Evolutionary conservation across 2,329 filamentous ascomycete species (phyloP).

Genomic region (Colletotrichum falcatum): DNA sequence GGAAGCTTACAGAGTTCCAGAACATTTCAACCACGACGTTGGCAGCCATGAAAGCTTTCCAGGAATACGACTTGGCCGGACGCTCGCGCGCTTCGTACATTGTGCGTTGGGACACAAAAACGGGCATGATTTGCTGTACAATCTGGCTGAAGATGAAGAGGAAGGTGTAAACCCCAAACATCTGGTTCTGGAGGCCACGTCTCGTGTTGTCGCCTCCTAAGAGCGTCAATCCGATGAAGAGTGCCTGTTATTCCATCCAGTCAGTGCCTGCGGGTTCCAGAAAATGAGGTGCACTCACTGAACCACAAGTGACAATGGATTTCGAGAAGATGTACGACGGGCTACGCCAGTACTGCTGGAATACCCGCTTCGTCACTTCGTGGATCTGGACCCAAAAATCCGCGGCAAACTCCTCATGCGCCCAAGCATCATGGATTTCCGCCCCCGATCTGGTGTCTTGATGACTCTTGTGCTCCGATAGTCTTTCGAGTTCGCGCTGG

Average conservation of each 20-base stretch:
- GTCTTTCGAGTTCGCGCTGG: conserved; percentile 14
- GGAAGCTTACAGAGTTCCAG: conserved; percentile 63
- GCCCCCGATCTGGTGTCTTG: background rate
- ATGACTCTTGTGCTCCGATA: conserved; percentile 32
- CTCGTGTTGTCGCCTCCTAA: conserved; percentile 66
- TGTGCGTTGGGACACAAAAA: conserved; percentile 72
- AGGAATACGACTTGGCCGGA: conserved; percentile 75
- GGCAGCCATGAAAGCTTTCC: conserved; percentile 73
- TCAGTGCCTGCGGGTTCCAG: background rate
- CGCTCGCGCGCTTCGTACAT: conserved; percentile 76
- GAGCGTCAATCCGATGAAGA: conserved; percentile 76
- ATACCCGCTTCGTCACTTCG: conserved; percentile 73
- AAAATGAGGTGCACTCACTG: conserved; percentile 38
- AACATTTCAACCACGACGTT: conserved; percentile 77
- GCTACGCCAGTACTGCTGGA: conserved; percentile 83
- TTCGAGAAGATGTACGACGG: conserved; percentile 83
- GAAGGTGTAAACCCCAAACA: conserved; percentile 75
- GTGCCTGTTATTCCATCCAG: conserved; percentile 47
- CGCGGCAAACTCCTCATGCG: conserved; percentile 67
- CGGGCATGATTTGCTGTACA: conserved; percentile 68
- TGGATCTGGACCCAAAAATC: conserved; percentile 71
- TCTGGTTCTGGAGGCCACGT: conserved; percentile 73
- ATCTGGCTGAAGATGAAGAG: conserved; percentile 64
- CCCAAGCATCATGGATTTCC: background rate
- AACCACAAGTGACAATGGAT: conserved; percentile 64